Evolutionary conservation across 2,329 filamentous ascomycete species (phyloP).

Genomic region (Tolypocladium paradoxum): DNA sequence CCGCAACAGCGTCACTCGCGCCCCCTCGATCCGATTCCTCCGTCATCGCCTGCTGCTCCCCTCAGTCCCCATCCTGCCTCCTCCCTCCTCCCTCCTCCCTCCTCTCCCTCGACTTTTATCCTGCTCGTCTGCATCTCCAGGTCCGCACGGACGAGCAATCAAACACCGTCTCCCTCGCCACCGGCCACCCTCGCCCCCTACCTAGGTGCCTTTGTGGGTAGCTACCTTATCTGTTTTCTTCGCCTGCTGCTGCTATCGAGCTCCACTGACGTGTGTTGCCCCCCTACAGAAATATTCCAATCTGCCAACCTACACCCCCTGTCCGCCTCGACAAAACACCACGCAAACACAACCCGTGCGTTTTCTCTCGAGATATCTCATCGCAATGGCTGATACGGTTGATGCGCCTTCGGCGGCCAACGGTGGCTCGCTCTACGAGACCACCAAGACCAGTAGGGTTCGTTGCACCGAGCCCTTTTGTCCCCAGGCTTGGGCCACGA

Average conservation of each 20-base stretch:
- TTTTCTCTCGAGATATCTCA: not conserved
- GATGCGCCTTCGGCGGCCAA: constrained; percentile 25
- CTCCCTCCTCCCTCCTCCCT: constrained; percentile 2
- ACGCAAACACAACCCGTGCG: not conserved
- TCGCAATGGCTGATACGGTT: constrained; percentile 21
- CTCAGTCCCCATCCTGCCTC: not conserved
- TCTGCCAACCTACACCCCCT: constrained; percentile 3
- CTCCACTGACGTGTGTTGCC: constrained; percentile 1
- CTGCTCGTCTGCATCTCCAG: not conserved
- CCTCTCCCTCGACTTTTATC: not conserved
- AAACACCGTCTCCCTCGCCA: not conserved
- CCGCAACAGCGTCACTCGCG: not conserved
- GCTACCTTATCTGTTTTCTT: constrained; percentile 1
- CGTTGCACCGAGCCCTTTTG: constrained; percentile 11
- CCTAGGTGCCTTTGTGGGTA: too few relatives aligned
- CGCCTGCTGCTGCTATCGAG: not conserved
- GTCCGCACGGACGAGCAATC: not conserved
- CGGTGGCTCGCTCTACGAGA: constrained; percentile 33
- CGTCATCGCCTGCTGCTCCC: constrained; percentile 3
- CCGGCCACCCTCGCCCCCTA: not conserved
- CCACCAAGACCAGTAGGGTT: constrained; percentile 45
- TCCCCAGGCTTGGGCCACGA: constrained; percentile 2
- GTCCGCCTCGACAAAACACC: not conserved
- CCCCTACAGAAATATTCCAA: constrained; percentile 5
- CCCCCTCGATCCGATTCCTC: not conserved